Percentiles rank a stretch among this genome's conserved stretches.
Evolutionary conservation across 768 basidiomycete genomes (phyloP).

Genomic region (Cystobasidium ongulense): DNA sequence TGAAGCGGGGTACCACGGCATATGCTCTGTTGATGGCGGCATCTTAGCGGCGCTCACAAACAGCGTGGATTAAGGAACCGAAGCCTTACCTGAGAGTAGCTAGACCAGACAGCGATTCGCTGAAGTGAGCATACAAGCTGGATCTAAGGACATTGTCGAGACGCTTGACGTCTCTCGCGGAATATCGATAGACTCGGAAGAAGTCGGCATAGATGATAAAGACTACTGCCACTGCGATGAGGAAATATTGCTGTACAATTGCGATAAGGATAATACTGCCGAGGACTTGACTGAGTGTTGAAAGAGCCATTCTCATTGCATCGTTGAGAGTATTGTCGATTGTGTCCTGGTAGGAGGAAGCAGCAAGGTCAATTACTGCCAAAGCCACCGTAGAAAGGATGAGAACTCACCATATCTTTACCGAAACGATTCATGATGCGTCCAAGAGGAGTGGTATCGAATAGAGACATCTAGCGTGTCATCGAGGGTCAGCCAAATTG

Average conservation of each 20-base stretch:
- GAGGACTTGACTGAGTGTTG: conserved; percentile 31
- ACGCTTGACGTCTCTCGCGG: conserved; percentile 77
- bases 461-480: conserved; percentile 66
- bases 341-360: conserved; percentile 59
- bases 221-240: conserved; percentile 59
- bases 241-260: conserved; percentile 66
- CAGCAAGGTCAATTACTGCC: conserved; percentile 11
- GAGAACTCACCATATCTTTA: conserved; percentile 1
- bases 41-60: background rate
- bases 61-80: background rate
- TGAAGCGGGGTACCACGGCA: conserved; percentile 64
- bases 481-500: too few relatives aligned
- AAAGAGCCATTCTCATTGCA: conserved; percentile 62
- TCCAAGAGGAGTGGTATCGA: conserved; percentile 57
- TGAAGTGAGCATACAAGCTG: conserved; percentile 82
- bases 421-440: conserved; percentile 40
- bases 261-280: conserved; percentile 57
- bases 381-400: background rate
- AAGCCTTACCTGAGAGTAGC: conserved; percentile 45
- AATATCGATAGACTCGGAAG: conserved; percentile 73
- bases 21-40: conserved; percentile 63
- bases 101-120: conserved; percentile 77
- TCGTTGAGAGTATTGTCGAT: conserved; percentile 63
- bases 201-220: conserved; percentile 59
- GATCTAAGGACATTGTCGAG: conserved; percentile 78